Conservation (phyloP, 2,329 filamentous ascomycete genomes). For the Penicillium hordei region DNA sequence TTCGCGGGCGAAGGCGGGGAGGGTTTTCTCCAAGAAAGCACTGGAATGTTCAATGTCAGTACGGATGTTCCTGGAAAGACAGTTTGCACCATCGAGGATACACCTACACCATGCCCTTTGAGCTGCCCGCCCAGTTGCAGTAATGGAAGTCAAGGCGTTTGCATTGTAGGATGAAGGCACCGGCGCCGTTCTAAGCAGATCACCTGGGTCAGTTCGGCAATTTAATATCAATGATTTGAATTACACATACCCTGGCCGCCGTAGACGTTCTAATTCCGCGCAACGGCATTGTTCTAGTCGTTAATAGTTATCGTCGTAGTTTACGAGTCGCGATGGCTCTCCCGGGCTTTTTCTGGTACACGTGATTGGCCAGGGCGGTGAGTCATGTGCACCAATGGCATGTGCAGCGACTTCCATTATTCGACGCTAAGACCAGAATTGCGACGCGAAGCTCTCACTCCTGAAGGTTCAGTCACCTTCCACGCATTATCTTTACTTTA, state of each 20-base stretch:
- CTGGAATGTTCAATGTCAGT: slow-evolving; percentile 46
- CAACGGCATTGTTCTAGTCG: slow-evolving; percentile 42
- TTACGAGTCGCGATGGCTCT: slow-evolving; percentile 13
- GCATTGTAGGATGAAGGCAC: slow-evolving; percentile 96
- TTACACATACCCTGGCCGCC: slow-evolving; percentile 54
- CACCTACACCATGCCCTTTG: slow-evolving; percentile 85
- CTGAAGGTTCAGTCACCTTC: slow-evolving; percentile 14
- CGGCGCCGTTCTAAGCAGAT: slow-evolving; percentile 77
- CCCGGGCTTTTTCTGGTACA: slow-evolving; percentile 30
- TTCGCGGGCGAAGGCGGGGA: slow-evolving; percentile 72
- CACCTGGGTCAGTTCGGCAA: slow-evolving; percentile 8
- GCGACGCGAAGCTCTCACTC: slow-evolving; percentile 21
- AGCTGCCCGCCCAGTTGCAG: slow-evolving; percentile 94
- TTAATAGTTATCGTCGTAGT: slow-evolving; percentile 6
- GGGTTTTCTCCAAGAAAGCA: slow-evolving; percentile 74
- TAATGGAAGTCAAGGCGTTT: slow-evolving; percentile 95
- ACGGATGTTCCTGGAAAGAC: not conserved
- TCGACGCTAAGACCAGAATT: slow-evolving; percentile 17
- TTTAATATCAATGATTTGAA: not conserved
- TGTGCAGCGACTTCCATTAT: slow-evolving; percentile 13
- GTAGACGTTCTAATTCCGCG: slow-evolving; percentile 55
- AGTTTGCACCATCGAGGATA: slow-evolving; percentile 3
- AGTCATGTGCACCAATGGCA: slow-evolving; percentile 3
- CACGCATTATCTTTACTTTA: slow-evolving; percentile 18
- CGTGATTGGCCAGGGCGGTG: slow-evolving; percentile 3